Evolutionary conservation across 345 rosid species (phyloP), one percentile per base, ranked within the genome.

Genomic region (Balakata baccata): DNA sequence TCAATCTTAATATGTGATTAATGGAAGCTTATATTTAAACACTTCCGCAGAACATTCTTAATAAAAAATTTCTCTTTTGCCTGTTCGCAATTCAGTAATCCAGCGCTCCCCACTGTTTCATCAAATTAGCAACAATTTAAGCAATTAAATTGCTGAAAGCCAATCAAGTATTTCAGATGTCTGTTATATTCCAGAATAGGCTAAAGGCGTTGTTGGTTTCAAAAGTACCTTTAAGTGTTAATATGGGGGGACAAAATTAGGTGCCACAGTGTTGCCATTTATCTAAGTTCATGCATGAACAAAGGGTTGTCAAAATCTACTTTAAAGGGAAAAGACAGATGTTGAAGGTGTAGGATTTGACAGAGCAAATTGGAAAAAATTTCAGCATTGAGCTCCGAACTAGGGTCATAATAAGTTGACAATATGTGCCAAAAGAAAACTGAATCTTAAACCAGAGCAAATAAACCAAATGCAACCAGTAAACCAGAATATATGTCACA

Each of bases 191-290:
- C 0, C 41, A 47, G 70, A 50, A 49, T 54, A 47, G 37, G 58
- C 58, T 67, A 39, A 17, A 50, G 70, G 14, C 29, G 39, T 14
- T 50, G 39, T 7, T 16, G 54, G 20, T 8, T 49, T 16, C 63
- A 51, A 66, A 66, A 47, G 54, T 29, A 10, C 22, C 41, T 66
- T 16, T 16, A 49, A 25, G 39, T 22, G 39, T 23, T 22, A 11
- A 53, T 13, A 7, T 53, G 72, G 61, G 63, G 20, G 72, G 53
- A 62, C 53, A 69, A 18, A 20, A 29, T 69, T 20, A 38, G 7
- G 47, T 69, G 72, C 45, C 63, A 22, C 56, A 20, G 51, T n/a
- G 49, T 37, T 34, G n/a, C 50, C 62, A 69, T 66, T 29, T 66
- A 25, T 54, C 54, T 34, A 66, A 49, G 59, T 29, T 52, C n/a